These are phyloP conservation scores for Kurtzmaniella quercitrusa DNA, from an alignment of 1,139 yeast species.

Conservation along the genomic window DNA sequence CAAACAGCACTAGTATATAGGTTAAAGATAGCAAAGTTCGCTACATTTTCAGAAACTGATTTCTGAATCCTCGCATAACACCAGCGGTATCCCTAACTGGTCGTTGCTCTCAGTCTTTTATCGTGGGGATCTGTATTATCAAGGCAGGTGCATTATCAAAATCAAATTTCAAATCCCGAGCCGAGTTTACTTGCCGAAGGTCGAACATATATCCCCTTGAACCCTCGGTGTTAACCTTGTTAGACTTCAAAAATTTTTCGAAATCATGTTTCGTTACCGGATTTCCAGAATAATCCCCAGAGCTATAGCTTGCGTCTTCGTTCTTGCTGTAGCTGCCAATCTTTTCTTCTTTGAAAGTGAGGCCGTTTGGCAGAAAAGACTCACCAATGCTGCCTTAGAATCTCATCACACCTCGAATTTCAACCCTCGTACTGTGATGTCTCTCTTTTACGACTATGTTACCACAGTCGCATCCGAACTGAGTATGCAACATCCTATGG, in stretches of 20 bases:
- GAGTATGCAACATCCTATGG: constrained; percentile 8
- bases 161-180: too few species aligned
- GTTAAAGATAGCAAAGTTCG: not conserved
- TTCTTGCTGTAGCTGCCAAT: not conserved
- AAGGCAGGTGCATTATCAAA: too few species aligned
- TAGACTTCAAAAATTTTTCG: too few species aligned
- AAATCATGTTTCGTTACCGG: not conserved
- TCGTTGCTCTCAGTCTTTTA: too few species aligned
- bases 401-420: constrained; percentile 18
- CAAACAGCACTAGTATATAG: not conserved
- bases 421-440: constrained; percentile 24
- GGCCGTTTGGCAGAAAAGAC: constrained; percentile 1
- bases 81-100: too few species aligned
- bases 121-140: too few species aligned
- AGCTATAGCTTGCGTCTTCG: not conserved
- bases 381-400: constrained; percentile 1
- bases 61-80: too few species aligned
- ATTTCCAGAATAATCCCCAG: not conserved
- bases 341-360: constrained; percentile 2
- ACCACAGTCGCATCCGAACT: not conserved
- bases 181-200: too few species aligned
- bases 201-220: too few species aligned
- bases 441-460: constrained; percentile 1
- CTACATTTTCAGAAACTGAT: not conserved
- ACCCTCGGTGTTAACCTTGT: too few species aligned